Conservation (phyloP, 495 filamentous ascomycete species). For the Penicillium steckii region DNA sequence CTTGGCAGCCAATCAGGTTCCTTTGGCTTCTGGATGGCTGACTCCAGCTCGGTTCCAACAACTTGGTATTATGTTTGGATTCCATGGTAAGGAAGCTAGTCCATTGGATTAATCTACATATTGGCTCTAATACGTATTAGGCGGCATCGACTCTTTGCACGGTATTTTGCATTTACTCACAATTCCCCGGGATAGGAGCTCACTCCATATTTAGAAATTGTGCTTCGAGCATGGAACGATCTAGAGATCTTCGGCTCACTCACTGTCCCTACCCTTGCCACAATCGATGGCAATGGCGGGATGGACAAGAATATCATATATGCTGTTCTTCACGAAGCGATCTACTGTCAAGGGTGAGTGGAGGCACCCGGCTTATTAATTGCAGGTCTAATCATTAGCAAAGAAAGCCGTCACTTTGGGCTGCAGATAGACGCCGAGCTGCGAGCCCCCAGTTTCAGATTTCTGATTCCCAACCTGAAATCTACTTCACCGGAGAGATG, state of each 20-base stretch:
- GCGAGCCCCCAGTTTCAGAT: constrained; percentile 44
- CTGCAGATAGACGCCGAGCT: constrained; percentile 53
- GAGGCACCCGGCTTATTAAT: background rate
- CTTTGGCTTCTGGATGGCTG: constrained; percentile 64
- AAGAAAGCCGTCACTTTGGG: constrained; percentile 60
- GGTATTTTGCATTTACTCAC: constrained; percentile 26
- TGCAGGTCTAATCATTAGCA: constrained; percentile 15
- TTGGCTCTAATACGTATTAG: constrained; percentile 29
- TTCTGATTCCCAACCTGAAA: constrained; percentile 46
- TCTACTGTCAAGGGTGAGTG: constrained; percentile 69
- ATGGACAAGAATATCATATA: constrained; percentile 82
- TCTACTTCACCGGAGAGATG: constrained; percentile 92
- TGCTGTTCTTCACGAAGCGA: constrained; percentile 78
- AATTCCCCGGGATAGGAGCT: background rate
- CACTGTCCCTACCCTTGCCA: constrained; percentile 64
- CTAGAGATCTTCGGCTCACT: constrained; percentile 69
- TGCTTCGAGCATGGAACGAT: constrained; percentile 67
- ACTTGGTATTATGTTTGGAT: constrained; percentile 73
- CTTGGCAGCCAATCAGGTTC: constrained; percentile 56
- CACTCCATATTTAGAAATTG: constrained; percentile 48
- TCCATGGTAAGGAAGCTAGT: constrained; percentile 55
- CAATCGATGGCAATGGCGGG: constrained; percentile 60
- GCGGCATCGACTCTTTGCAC: constrained; percentile 68
- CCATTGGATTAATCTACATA: background rate
- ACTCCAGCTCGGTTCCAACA: constrained; percentile 70